Conservation (phyloP, 2,329 filamentous ascomycete species). For the Eutypa lata region DNA sequence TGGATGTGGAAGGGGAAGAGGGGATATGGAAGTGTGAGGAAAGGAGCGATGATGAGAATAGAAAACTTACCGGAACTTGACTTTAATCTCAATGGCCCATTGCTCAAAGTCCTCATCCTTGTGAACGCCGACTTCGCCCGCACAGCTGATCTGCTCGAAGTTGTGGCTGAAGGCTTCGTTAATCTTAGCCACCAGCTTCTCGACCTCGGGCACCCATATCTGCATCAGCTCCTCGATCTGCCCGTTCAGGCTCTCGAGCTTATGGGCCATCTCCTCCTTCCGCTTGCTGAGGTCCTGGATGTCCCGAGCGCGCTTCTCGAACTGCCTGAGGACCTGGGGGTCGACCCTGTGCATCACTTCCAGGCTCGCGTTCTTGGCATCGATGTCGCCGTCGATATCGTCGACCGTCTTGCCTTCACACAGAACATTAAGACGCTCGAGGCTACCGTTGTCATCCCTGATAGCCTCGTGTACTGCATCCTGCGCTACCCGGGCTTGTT, state of each 20-base stretch:
- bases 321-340: constrained; percentile 72
- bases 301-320: constrained; percentile 65
- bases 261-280: constrained; percentile 52
- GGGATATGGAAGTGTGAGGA: background rate
- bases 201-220: constrained; percentile 81
- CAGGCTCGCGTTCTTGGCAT: constrained; percentile 70
- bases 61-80: constrained; percentile 77
- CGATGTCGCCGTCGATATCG: constrained; percentile 69
- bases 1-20: background rate
- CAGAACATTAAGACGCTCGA: constrained; percentile 41
- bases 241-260: constrained; percentile 51
- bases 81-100: constrained; percentile 91
- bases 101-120: constrained; percentile 92
- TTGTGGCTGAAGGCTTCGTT: constrained; percentile 90
- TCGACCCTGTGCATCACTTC: constrained; percentile 79
- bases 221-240: constrained; percentile 65
- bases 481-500: constrained; percentile 33
- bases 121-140: constrained; percentile 82
- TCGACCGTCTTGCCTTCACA: constrained; percentile 52
- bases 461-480: constrained; percentile 38
- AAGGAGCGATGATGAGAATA: background rate
- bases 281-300: constrained; percentile 63
- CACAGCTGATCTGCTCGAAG: constrained; percentile 90
- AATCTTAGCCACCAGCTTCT: constrained; percentile 74
- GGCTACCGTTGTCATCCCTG: constrained; percentile 34